Base-by-base conservation (phyloP, 805 yeast genomes). In the Candida palmyrensis region DNA sequence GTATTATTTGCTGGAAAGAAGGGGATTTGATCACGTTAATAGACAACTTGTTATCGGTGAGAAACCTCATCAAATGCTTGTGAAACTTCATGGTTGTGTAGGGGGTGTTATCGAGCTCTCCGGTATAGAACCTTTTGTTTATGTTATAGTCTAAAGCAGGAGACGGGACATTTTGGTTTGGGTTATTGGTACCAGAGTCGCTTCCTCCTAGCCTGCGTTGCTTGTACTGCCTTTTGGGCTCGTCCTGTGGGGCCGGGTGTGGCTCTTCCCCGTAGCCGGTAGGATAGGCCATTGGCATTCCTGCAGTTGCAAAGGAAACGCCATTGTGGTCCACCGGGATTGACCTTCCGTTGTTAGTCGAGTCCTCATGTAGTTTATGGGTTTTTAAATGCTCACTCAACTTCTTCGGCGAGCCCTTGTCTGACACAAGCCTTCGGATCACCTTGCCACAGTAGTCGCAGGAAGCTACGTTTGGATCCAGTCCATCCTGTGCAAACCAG, bases 321-420 rank as follows among this genome's bases (percentile, higher is more conserved):
- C 66, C 67, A 34, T 48, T 50, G 2, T 68, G 63, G 40, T 64
- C 68, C 11, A 61, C 49, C 1, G 68, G 64, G 5, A 50, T 54
- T 35, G 57, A 44, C 27, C 77, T 47, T 21, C 67, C 46, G 22
- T 62, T 53, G 40, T 71, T 72, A 25, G 62, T 51, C 18, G 68
- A 55, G 6, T 57, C 59, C 32, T 52, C 61, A 18, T 51, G 51
- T 37, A 73, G 57, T 51, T 71, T 71, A 44, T 75, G 81, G 3
- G 79, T 73, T 41, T 68, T 66, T 41, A 75, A 53, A 46, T 75
- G 81, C 47, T 75, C 80, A 30, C 68, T 66, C 25, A 75, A 55
- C 47, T 75, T 75, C 59, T 75, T 75, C 18, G 81, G 81, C 17
- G 74, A 68, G 0, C 80, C 80, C 47, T 72, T 73, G 47, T 75